Evolutionary conservation across 768 basidiomycete genomes (phyloP).

Genomic region (Boletus patriciae): DNA sequence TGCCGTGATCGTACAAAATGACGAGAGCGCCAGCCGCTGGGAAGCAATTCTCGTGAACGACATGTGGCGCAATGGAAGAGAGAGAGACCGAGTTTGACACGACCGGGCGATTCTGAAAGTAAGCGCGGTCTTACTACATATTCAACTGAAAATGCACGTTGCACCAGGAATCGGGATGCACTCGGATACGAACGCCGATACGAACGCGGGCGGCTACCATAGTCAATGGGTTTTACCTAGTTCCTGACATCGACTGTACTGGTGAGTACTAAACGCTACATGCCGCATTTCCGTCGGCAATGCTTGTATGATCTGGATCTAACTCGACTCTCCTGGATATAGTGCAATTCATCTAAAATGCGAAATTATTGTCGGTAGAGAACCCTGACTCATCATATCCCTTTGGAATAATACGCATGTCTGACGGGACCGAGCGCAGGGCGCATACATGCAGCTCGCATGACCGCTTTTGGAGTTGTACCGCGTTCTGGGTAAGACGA

Average conservation of each 20-base stretch:
- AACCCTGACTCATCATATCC: conserved; percentile 44
- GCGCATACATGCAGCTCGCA: no score
- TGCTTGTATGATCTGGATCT: no score
- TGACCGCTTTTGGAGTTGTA: no score
- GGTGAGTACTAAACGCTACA: no score
- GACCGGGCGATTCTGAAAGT: conserved; percentile 3
- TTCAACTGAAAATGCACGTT: neutral
- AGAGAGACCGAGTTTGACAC: conserved; percentile 14
- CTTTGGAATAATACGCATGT: conserved; percentile 54
- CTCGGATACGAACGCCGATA: neutral
- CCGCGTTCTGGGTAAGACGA: no score
- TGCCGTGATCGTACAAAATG: conserved; percentile 23
- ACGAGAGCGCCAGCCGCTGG: conserved; percentile 8
- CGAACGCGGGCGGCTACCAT: no score
- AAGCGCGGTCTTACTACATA: neutral
- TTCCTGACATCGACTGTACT: no score
- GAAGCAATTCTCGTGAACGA: neutral
- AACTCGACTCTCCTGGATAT: no score
- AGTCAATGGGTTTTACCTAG: no score
- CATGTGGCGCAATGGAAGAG: no score
- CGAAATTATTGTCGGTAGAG: conserved; percentile 39
- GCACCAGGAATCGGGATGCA: neutral
- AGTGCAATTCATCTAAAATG: conserved; percentile 46
- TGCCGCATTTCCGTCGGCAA: no score
- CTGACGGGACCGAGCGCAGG: neutral